Evolutionary conservation across 1,139 yeast genomes (phyloP).

Genomic region (Sugiyamaella neomexicana): DNA sequence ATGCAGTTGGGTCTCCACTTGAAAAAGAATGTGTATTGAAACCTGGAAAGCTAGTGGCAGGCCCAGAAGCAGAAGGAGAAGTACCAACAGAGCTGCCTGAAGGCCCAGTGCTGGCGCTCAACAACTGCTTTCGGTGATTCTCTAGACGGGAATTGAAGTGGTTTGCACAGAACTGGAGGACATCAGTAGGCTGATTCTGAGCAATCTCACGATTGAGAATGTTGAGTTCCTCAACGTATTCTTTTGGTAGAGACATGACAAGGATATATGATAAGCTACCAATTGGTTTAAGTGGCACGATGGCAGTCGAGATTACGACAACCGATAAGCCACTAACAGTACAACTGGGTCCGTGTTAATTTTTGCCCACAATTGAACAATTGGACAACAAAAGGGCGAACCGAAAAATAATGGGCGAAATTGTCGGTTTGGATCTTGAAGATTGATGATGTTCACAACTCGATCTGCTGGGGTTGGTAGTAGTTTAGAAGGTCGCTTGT

Average conservation of each 20-base stretch:
- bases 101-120: background rate
- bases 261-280: background rate
- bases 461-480: background rate
- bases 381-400: too few relatives aligned
- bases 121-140: slow-evolving; percentile 3
- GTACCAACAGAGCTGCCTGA: slow-evolving; percentile 1
- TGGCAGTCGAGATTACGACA: too few relatives aligned
- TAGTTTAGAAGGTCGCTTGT: background rate
- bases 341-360: too few relatives aligned
- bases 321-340: too few relatives aligned
- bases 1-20: slow-evolving; percentile 20
- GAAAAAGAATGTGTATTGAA: slow-evolving; percentile 26
- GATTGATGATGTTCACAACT: background rate
- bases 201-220: slow-evolving; percentile 63
- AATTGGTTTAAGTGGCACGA: too few relatives aligned
- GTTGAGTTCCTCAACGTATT: slow-evolving; percentile 56
- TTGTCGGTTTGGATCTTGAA: background rate
- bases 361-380: too few relatives aligned
- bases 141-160: slow-evolving; percentile 59
- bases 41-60: slow-evolving; percentile 14
- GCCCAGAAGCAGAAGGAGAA: slow-evolving; percentile 9
- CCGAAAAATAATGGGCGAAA: too few relatives aligned
- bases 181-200: slow-evolving; percentile 63
- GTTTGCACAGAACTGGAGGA: slow-evolving; percentile 72
- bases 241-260: slow-evolving; percentile 42